Evolutionary conservation across 1,284 basidiomycete genomes (phyloP).

Genomic region (Ceratobasidium papillatum): DNA sequence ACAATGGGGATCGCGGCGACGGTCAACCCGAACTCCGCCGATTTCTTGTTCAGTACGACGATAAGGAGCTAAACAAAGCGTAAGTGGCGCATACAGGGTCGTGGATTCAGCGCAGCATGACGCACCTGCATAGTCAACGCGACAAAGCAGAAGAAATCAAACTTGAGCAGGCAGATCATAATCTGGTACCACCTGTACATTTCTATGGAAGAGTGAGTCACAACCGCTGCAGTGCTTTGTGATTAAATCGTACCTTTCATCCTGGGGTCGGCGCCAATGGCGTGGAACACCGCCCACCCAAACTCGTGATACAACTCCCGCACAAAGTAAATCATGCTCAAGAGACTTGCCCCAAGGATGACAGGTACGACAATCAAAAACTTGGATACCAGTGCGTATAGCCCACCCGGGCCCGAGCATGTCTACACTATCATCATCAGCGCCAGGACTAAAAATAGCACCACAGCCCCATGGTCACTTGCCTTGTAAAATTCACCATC

Average conservation of each 20-base stretch:
- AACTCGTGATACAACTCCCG: constrained; percentile 59
- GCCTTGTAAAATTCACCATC: constrained; percentile 27
- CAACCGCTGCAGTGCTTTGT: background rate
- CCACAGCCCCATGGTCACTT: background rate
- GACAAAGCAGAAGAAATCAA: constrained; percentile 84
- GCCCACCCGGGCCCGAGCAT: constrained; percentile 52
- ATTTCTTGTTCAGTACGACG: constrained; percentile 67
- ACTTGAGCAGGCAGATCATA: constrained; percentile 84
- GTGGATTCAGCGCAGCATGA: background rate
- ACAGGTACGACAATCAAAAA: constrained; percentile 57
- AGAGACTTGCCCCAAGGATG: constrained; percentile 54
- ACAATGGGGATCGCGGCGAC: constrained; percentile 83
- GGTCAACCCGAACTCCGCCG: constrained; percentile 80
- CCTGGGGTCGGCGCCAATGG: constrained; percentile 65
- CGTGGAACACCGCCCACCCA: constrained; percentile 86
- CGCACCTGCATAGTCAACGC: constrained; percentile 86
- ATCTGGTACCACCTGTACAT: constrained; percentile 88
- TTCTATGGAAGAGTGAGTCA: constrained; percentile 53
- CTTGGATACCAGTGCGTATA: constrained; percentile 59
- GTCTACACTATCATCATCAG: constrained; percentile 46
- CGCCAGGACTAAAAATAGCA: background rate
- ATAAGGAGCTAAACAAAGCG: constrained; percentile 66
- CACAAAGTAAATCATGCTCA: constrained; percentile 55
- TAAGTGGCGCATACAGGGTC: background rate
- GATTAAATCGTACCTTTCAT: constrained; percentile 71